Base-by-base conservation (phyloP, 2,329 filamentous ascomycete species). In the Parascedosporium putredinis region DNA sequence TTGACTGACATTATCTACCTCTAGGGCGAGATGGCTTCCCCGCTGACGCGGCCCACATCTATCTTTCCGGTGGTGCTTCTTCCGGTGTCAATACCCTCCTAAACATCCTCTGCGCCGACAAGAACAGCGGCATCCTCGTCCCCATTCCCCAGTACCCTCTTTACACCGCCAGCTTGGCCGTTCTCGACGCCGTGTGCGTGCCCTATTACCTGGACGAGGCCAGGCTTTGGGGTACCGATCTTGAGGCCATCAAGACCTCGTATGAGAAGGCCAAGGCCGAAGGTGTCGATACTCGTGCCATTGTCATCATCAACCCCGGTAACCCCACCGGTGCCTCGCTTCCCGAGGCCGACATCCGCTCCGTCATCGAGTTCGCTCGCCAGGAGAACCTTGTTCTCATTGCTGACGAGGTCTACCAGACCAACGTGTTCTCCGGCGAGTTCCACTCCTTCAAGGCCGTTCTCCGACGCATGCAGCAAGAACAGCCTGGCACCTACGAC, bases 381-480 rank as follows among this genome's bases (percentile, higher is more conserved):
- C 76, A 90, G 65, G 81, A 96, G 74, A 81, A 84, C 58, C 77
- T 98, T 23, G 89, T 97, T 50, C 75, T 97, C 56, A 79, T 98
- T 60, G 93, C 93, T 48, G 93, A 98, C 62, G 93, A 98, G 69
- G 93, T 98, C 33, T 98, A 98, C 79, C 93, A 98, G 72, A 97
- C 93, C 63, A 98, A 98, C 68, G 86, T 98, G 59, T 98, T 98
- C 70, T 73, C 86, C 54, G 93, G 93, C 66, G 77, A 91, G 65
- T 98, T 98, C 74, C 81, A 87, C 70, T 94, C 87, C 61, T 97
- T 98, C 83, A 97, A 97, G 74, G 82, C 86, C 59, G 82, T 84
- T 36, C 79, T 98, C 47, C 81, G 90, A 55, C 76, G 84, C 58
- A 72, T 97, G 60, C 91, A 97, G 67, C 74, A 84, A 65, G 78